These are phyloP conservation scores for Fusarium buxicola DNA, from an alignment of 2,329 filamentous ascomycete species.

Conservation along the genomic window DNA sequence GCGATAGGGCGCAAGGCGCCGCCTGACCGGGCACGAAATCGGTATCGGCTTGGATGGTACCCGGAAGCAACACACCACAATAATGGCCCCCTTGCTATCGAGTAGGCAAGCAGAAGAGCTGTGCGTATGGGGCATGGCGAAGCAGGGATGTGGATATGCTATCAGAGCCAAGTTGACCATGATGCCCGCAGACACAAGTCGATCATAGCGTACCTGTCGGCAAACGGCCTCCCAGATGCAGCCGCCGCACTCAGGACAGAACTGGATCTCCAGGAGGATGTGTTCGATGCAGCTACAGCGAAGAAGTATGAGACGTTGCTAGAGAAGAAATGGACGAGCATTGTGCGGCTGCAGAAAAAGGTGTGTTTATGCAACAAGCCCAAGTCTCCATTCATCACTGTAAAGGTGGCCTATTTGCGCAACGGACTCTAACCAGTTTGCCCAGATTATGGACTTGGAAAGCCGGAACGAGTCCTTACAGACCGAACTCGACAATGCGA, in stretches of 20 bases:
- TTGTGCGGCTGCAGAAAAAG: conserved; percentile 95
- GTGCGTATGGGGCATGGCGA: background rate
- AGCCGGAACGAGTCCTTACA: conserved; percentile 78
- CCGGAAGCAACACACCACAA: background rate
- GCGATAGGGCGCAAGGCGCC: too few relatives aligned
- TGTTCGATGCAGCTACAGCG: conserved; percentile 82
- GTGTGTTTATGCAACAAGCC: conserved; percentile 56
- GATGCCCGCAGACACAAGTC: background rate
- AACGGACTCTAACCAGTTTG: conserved; percentile 2
- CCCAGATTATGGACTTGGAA: conserved; percentile 91
- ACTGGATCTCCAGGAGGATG: conserved; percentile 73
- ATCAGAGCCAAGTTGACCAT: background rate
- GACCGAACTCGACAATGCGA: conserved; percentile 84
- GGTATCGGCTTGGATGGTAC: too few relatives aligned
- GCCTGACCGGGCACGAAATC: background rate
- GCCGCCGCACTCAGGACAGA: conserved; percentile 67
- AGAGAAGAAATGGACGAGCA: conserved; percentile 98
- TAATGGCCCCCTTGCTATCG: background rate
- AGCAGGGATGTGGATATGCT: too few relatives aligned
- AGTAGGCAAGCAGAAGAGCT: conserved; percentile 1
- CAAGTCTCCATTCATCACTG: too few relatives aligned
- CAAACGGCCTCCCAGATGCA: background rate
- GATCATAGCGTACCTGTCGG: background rate
- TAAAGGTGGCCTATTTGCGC: background rate
- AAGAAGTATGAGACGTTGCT: conserved; percentile 95